Conservation (phyloP, 2,329 filamentous ascomycete genomes). For the Anisogramma anomala region DNA sequence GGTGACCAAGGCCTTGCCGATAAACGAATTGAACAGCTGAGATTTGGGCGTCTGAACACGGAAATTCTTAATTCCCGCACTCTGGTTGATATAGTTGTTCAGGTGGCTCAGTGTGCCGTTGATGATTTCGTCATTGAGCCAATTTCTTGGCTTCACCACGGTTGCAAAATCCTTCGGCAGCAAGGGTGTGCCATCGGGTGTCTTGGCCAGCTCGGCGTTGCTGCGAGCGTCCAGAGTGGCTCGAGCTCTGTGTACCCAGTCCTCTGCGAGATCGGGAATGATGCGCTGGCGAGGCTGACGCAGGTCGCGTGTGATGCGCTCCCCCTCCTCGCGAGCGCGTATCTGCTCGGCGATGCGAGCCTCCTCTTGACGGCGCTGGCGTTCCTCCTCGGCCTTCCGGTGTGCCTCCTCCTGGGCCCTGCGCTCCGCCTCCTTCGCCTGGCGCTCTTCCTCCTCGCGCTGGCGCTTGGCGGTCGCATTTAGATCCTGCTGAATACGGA, state of each 20-base stretch:
- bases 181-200: constrained; percentile 39
- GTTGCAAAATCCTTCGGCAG: constrained; percentile 50
- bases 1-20: constrained; percentile 44
- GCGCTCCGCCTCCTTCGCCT: constrained; percentile 16
- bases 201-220: constrained; percentile 30
- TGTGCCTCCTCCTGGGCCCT: constrained; percentile 17
- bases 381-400: constrained; percentile 8
- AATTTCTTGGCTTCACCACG: constrained; percentile 43
- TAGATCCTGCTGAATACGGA: constrained; percentile 6
- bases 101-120: constrained; percentile 54
- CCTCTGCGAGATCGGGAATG: constrained; percentile 22
- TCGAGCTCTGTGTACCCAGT: constrained; percentile 29
- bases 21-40: constrained; percentile 53
- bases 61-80: constrained; percentile 38
- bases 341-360: constrained; percentile 12
- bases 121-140: constrained; percentile 70
- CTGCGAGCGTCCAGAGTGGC: constrained; percentile 25
- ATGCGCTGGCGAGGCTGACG: constrained; percentile 19
- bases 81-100: constrained; percentile 45
- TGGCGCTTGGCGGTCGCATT: constrained; percentile 11
- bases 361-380: constrained; percentile 16
- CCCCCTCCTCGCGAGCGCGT: constrained; percentile 14
- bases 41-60: constrained; percentile 44
- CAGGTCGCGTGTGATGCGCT: constrained; percentile 15
- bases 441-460: constrained; percentile 16